These are phyloP conservation scores for Magnaporthiopsis incrustans DNA, from an alignment of 2,329 filamentous ascomycete species.

Conservation along the genomic window DNA sequence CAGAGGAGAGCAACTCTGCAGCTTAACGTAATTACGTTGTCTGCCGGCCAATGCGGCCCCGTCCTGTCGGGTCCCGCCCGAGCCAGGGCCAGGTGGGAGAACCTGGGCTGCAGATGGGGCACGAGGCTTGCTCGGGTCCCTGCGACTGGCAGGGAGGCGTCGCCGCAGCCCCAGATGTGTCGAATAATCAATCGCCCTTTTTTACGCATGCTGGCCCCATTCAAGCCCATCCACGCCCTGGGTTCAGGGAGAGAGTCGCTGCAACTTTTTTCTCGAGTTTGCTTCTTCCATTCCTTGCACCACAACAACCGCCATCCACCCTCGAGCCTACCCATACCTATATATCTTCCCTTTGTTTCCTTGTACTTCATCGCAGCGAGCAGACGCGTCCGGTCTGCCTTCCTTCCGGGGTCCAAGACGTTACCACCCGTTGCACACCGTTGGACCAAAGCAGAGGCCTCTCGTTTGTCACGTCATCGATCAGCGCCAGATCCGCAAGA, in stretches of 20 bases:
- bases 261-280: not conserved
- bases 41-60: not conserved
- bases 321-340: not conserved
- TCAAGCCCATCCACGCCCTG: not conserved
- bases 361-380: not conserved
- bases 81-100: not conserved
- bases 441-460: not conserved
- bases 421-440: not conserved
- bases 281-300: not conserved
- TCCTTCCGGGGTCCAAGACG: not conserved
- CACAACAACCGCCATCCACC: not conserved
- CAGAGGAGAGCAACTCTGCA: not conserved
- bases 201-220: constrained; percentile 1
- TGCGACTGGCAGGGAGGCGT: not conserved
- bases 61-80: too few relatives aligned
- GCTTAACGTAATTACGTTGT: not conserved
- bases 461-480: not conserved
- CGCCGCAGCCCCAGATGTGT: not conserved
- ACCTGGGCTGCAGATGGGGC: not conserved
- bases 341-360: not conserved
- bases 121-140: not conserved
- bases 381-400: not conserved
- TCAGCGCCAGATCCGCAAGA: not conserved
- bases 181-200: not conserved
- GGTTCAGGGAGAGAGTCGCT: not conserved